Conservation (phyloP, 495 filamentous ascomycete genomes). For the Hypomontagnella monticulosa region DNA sequence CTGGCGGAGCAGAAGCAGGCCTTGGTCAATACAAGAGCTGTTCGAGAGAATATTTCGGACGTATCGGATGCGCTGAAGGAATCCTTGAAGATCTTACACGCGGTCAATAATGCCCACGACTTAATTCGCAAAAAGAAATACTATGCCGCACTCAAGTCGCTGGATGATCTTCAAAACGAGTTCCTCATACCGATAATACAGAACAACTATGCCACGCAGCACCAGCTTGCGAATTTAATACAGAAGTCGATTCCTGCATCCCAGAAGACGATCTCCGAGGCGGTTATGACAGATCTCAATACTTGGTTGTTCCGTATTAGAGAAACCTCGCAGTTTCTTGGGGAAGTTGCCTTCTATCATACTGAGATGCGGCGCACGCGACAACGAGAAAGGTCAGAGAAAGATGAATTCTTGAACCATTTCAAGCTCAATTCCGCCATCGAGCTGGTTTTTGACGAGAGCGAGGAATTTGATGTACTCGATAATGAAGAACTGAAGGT, state of each 20-base stretch:
- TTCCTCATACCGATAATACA: slow-evolving; percentile 72
- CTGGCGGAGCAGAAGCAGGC: slow-evolving; percentile 94
- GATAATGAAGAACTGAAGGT: slow-evolving; percentile 94
- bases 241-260: slow-evolving; percentile 93
- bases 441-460: slow-evolving; percentile 93
- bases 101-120: slow-evolving; percentile 95
- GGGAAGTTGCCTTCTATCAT: slow-evolving; percentile 96
- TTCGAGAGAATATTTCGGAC: slow-evolving; percentile 96
- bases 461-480: slow-evolving; percentile 91
- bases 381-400: slow-evolving; percentile 81
- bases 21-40: slow-evolving; percentile 86
- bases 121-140: slow-evolving; percentile 90
- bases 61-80: slow-evolving; percentile 88
- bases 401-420: slow-evolving; percentile 72
- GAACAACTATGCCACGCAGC: slow-evolving; percentile 85
- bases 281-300: slow-evolving; percentile 96
- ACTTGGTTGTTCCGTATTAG: slow-evolving; percentile 97
- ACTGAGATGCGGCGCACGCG: slow-evolving; percentile 86
- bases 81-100: slow-evolving; percentile 88
- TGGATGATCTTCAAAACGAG: slow-evolving; percentile 96
- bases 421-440: slow-evolving; percentile 97
- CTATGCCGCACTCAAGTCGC: slow-evolving; percentile 89
- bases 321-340: slow-evolving; percentile 93
- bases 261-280: slow-evolving; percentile 90
- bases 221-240: slow-evolving; percentile 95